Evolutionary conservation across 345 rosid species (phyloP), one percentile per base, ranked within the genome.

Genomic region (Eucalyptus paniculata): DNA sequence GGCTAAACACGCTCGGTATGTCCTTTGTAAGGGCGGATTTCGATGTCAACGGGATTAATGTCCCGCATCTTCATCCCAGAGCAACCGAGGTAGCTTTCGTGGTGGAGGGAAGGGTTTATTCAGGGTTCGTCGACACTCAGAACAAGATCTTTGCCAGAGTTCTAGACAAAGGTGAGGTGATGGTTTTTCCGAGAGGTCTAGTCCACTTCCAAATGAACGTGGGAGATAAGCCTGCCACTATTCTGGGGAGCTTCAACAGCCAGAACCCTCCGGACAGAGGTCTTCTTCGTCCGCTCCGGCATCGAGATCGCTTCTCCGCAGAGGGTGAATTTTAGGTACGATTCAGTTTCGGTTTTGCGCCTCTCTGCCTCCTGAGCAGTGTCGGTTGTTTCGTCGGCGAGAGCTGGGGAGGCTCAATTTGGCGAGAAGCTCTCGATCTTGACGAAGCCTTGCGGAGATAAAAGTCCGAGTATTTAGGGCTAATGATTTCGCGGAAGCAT

Each of bases 191-290:
- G n/a, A 93, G 92, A 90, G 98, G 98, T 10, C 89, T 95, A 28
- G 88, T 97, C 24, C 98, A 95, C 93, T 96, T 97, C 89, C 99
- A 97, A 87, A 96, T 95, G 98, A 97, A 97, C 89, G 94, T 96
- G 8, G 99, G 99, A 60, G 92, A 95, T 82, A 89, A 86, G 32
- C 92, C 93, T 49, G 99, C 96, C 6, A 93, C 97, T 16, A 92
- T 96, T 44, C 88, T 95, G 81, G 99, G 94, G 54, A 95, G 95
- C 88, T 94, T 97, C 87, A 92, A 96, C 87, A 96, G 98, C 90
- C 94, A 97, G 86, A 97, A 92, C 94, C 99, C 99, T 1, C 99
- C 98, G 6, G 92, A 96, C 44, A 99, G 99, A n/a, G 1, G 98
- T 94, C 32, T 97, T 97, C 97, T 96, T 96, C 87, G 99, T 97